Conservation (phyloP, 176 grass and related monocot genomes). For the Leersia perrieri region DNA sequence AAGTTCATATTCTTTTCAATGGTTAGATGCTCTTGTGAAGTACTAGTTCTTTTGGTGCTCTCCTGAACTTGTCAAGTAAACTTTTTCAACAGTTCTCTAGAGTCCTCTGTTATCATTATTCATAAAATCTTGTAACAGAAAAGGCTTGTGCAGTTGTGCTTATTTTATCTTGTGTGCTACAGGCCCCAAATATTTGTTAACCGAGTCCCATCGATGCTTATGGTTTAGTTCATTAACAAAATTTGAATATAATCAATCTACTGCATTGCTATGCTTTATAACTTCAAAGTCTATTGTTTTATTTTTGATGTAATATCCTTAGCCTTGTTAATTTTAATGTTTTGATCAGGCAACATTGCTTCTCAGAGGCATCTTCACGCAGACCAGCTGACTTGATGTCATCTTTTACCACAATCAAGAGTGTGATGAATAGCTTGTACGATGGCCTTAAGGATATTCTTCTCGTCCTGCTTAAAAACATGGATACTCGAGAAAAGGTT, state of each 20-base stretch:
- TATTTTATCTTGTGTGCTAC: neutral
- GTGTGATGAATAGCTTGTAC: conserved; percentile 86
- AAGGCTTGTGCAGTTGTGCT: neutral
- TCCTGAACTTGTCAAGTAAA: neutral
- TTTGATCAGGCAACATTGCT: conserved; percentile 81
- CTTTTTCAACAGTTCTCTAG: neutral
- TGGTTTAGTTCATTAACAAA: neutral
- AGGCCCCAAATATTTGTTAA: neutral
- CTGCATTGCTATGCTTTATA: neutral
- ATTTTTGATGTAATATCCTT: conserved; percentile 15
- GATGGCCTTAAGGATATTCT: conserved; percentile 80
- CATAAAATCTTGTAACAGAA: neutral
- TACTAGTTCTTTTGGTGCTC: neutral
- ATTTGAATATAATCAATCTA: neutral
- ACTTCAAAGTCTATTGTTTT: neutral
- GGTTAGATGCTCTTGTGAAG: too few species aligned
- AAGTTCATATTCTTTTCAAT: neutral
- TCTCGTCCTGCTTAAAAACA: conserved; percentile 73
- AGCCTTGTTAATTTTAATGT: conserved; percentile 3
- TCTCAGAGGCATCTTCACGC: conserved; percentile 70
- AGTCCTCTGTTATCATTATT: neutral
- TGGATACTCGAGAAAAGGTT: conserved; percentile 90
- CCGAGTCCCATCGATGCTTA: neutral
- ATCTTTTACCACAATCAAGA: conserved; percentile 83
- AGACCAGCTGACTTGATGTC: conserved; percentile 78